Evolutionary conservation across 345 rosid genomes (phyloP).

Genomic region (Euphorbia tirucalli): DNA sequence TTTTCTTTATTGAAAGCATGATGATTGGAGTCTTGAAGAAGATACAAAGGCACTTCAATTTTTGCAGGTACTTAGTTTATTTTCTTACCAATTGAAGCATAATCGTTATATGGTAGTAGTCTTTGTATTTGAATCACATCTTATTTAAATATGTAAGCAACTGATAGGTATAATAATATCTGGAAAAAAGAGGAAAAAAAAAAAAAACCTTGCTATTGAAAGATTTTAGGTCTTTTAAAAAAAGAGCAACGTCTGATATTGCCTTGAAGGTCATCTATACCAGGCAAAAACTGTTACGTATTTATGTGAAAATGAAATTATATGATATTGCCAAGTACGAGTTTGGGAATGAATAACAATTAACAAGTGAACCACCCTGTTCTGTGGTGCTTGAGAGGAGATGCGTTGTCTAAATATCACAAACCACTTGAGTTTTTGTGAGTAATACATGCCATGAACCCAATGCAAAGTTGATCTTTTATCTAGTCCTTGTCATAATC

Average conservation of each 20-base stretch:
- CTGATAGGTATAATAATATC: not conserved
- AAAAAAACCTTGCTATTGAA: not conserved
- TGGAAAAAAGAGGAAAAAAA: not conserved
- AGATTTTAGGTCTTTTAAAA: not conserved
- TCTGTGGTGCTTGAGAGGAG: not conserved
- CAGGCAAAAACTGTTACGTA: not conserved
- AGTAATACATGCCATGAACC: not conserved
- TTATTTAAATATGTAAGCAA: not conserved
- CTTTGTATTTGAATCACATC: not conserved
- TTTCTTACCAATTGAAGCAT: not conserved
- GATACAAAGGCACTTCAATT: slow-evolving; percentile 72
- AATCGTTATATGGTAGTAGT: not conserved
- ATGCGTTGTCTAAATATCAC: not conserved
- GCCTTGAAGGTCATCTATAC: too few relatives aligned
- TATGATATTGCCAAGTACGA: not conserved
- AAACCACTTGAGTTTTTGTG: not conserved
- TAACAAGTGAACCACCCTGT: not conserved
- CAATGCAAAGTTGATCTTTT: not conserved
- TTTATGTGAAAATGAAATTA: not conserved
- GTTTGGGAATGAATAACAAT: not conserved
- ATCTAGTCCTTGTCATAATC: not conserved
- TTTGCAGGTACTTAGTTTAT: slow-evolving; percentile 42
- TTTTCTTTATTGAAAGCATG: slow-evolving; percentile 52
- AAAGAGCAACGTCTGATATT: not conserved
- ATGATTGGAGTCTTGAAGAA: slow-evolving; percentile 66